Base-by-base conservation (phyloP, 768 basidiomycete species). In the Lyophyllum decastes region DNA sequence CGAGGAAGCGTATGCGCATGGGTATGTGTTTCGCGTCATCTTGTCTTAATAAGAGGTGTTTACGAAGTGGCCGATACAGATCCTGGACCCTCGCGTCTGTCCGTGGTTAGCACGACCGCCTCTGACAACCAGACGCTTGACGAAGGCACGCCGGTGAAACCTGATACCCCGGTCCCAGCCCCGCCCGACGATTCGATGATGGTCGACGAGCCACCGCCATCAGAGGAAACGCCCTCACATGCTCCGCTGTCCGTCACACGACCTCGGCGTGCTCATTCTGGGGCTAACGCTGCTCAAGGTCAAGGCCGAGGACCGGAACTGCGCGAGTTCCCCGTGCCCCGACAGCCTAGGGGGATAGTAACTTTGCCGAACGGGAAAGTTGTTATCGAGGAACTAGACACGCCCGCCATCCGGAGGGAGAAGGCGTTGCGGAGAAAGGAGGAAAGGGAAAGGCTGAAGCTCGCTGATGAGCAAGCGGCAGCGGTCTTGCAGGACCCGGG, bases 321-420 rank as follows among this genome's bases (percentile, higher is more conserved):
- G 35, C 35, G 56, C 35, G 8, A 48, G 33, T 4, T 47, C 35
- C 6, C 46, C 61, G 61, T 55, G 59, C 40, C 55, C 51, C 60
- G 61, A 49, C 58, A 66, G 59, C 22, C 65, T 19, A 69, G 24
- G 34, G n/a, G 68, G 24, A 33, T 72, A 12, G 65, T 74, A 11
- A 64, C 65, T 11, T 61, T 65, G 21, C 72, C 79, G n/a, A 73
- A 74, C 44, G 81, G 82, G n/a, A 77, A 72, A 55, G 77, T 87
- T 47, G 81, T 89, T 54, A 82, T 91, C 55, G 89, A 92, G 65
- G 83, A 84, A 58, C 75, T 91, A 22, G 90, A 90, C 64, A 87
- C 90, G 5, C 89, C 89, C 34, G 80, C 80, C 3, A 86, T 82
- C 40, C 82, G 89, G 4, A 78, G 82, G 49, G 78, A 83, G 69